Conservation (phyloP, 805 yeast genomes). For the Wickerhamiella parazyma region DNA sequence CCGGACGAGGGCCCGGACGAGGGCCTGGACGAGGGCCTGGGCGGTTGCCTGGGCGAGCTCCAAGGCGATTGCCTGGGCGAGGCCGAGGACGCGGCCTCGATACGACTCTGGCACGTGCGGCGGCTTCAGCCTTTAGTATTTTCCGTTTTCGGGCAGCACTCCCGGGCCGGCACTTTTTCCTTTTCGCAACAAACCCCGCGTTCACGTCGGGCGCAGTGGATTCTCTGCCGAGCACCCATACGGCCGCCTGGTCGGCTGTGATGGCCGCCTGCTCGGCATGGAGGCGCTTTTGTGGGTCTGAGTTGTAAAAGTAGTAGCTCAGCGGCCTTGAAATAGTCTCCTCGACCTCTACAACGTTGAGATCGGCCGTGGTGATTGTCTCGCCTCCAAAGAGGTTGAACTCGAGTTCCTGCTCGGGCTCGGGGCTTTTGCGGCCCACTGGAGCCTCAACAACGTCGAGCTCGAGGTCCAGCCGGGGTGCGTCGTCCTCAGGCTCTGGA, state of each 20-base stretch:
- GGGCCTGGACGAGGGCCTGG: too few species aligned
- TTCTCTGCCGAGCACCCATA: background rate
- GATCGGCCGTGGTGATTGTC: slow-evolving; percentile 8
- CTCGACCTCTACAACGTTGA: slow-evolving; percentile 6
- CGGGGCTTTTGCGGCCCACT: background rate
- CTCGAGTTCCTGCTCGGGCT: slow-evolving; percentile 3
- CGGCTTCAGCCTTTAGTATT: slow-evolving; percentile 1
- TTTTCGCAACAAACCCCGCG: slow-evolving; percentile 8
- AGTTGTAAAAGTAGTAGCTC: slow-evolving; percentile 11
- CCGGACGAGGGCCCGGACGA: too few species aligned
- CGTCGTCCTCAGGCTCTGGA: background rate
- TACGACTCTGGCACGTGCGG: too few species aligned
- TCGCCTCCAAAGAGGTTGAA: slow-evolving; percentile 17
- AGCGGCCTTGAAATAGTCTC: slow-evolving; percentile 11
- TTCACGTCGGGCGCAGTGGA: slow-evolving; percentile 18
- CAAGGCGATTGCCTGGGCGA: too few species aligned
- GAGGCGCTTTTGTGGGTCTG: slow-evolving; percentile 1
- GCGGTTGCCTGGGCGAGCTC: too few species aligned
- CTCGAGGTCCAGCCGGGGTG: slow-evolving; percentile 1
- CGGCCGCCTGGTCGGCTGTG: slow-evolving; percentile 10
- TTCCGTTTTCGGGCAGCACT: slow-evolving; percentile 13
- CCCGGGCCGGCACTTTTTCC: slow-evolving; percentile 18
- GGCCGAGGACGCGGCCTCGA: too few species aligned
- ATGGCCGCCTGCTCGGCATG: slow-evolving; percentile 12
- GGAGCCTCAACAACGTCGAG: slow-evolving; percentile 10